Conservation (phyloP, 2,329 filamentous ascomycete species). For the Stagonosporopsis chrysanthemi region DNA sequence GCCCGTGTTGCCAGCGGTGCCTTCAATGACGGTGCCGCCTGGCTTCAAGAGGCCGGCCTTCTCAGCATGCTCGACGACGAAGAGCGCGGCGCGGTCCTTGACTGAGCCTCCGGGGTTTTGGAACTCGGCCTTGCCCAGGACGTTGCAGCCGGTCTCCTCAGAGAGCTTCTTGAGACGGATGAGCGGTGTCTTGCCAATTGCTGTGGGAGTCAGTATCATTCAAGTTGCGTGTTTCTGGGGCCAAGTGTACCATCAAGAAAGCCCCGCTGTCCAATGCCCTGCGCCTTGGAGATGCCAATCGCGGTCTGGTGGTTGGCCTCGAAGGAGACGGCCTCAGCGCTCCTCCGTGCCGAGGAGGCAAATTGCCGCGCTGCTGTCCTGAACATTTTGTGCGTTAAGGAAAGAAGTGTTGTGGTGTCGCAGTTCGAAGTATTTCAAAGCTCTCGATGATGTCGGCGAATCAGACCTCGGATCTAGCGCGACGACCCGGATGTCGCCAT, state of each 20-base stretch:
- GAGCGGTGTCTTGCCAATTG: constrained; percentile 96
- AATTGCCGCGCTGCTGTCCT: constrained; percentile 73
- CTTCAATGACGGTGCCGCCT: constrained; percentile 94
- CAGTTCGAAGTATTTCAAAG: constrained; percentile 10
- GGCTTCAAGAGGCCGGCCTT: constrained; percentile 81
- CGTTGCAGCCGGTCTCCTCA: constrained; percentile 87
- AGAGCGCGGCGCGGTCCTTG: constrained; percentile 95
- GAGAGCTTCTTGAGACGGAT: constrained; percentile 90
- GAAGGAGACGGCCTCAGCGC: constrained; percentile 56
- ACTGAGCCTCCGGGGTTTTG: constrained; percentile 97
- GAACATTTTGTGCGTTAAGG: constrained; percentile 64
- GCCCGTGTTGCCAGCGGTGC: constrained; percentile 96
- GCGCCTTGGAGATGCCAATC: constrained; percentile 77
- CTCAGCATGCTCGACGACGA: constrained; percentile 92
- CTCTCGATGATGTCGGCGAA: constrained; percentile 4
- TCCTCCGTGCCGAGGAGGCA: constrained; percentile 67
- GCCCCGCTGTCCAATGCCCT: constrained; percentile 76
- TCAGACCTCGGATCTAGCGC: constrained; percentile 10
- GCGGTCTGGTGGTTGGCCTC: constrained; percentile 66
- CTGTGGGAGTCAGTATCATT: constrained; percentile 56
- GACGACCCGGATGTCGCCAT: constrained; percentile 22
- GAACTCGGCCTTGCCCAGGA: constrained; percentile 97
- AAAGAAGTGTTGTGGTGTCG: background rate
- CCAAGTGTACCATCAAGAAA: constrained; percentile 77
- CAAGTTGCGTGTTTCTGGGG: background rate